These are phyloP conservation scores for Scenedesmus sp. DNA, from an alignment of 163 green algal species.

Conservation along the genomic window DNA sequence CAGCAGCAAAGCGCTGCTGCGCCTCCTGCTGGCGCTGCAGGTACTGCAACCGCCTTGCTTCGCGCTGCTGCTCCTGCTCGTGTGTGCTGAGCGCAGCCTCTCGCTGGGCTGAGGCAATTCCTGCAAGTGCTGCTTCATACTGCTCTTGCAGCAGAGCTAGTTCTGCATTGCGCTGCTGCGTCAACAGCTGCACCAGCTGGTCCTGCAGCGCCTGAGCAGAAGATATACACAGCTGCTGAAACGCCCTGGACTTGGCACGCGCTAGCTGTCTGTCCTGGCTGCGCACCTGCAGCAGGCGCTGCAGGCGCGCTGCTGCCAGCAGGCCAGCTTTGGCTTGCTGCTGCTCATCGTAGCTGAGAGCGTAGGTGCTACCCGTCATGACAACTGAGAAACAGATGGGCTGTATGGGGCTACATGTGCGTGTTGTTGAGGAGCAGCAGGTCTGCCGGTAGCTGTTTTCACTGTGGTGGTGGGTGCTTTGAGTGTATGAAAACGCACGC, in stretches of 20 bases:
- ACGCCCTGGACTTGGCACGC: background rate
- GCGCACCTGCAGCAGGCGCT: slow-evolving; percentile 44
- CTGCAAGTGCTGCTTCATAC: slow-evolving; percentile 30
- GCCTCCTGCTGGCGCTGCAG: slow-evolving; percentile 26
- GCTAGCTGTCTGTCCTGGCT: slow-evolving; percentile 38
- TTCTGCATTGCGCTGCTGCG: slow-evolving; percentile 31
- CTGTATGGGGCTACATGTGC: background rate
- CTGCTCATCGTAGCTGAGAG: slow-evolving; percentile 41
- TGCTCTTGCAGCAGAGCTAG: slow-evolving; percentile 23
- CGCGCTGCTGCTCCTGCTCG: background rate
- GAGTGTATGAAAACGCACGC: background rate
- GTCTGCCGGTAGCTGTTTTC: background rate
- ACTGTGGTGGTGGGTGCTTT: background rate
- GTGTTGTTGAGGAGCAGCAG: slow-evolving; percentile 8
- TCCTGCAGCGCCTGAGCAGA: slow-evolving; percentile 27
- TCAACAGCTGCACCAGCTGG: slow-evolving; percentile 17
- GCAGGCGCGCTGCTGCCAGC: slow-evolving; percentile 32
- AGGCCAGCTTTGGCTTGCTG: slow-evolving; percentile 10
- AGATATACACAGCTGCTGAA: slow-evolving; percentile 27
- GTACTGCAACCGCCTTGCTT: background rate
- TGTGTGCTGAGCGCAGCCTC: slow-evolving; percentile 15
- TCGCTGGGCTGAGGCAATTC: slow-evolving; percentile 31
- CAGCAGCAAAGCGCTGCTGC: slow-evolving; percentile 30
- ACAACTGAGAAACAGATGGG: background rate
- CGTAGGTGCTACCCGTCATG: slow-evolving; percentile 29